Conservation (phyloP, 805 yeast species). For the Starmerella ratchasimensis region DNA sequence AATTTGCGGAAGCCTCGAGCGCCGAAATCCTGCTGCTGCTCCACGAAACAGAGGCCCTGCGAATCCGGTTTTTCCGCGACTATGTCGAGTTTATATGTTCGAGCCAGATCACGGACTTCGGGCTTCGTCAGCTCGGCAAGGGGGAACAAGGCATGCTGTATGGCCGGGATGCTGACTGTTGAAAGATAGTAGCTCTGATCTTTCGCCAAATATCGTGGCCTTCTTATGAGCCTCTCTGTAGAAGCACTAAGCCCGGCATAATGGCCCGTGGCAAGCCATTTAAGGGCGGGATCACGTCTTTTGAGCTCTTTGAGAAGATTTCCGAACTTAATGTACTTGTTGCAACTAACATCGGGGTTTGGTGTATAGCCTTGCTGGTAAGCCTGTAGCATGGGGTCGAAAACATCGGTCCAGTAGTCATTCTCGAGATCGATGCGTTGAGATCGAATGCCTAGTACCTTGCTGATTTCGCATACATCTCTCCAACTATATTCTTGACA, state of each 20-base stretch:
- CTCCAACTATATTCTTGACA: slow-evolving; percentile 86
- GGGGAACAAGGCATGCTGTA: slow-evolving; percentile 54
- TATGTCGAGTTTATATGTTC: slow-evolving; percentile 33
- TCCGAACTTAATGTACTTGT: slow-evolving; percentile 78
- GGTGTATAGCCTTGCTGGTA: slow-evolving; percentile 73
- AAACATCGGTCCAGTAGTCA: slow-evolving; percentile 88
- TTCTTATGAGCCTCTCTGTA: slow-evolving; percentile 17
- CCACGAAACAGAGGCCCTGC: slow-evolving; percentile 87
- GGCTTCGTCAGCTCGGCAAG: slow-evolving; percentile 68
- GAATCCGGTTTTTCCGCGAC: slow-evolving; percentile 81
- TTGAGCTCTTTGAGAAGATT: slow-evolving; percentile 35
- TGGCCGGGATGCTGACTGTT: slow-evolving; percentile 37
- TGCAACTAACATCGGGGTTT: slow-evolving; percentile 87
- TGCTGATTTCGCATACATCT: slow-evolving; percentile 56
- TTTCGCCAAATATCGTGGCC: slow-evolving; percentile 35
- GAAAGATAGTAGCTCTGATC: slow-evolving; percentile 90
- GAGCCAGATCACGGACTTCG: slow-evolving; percentile 56
- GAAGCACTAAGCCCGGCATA: slow-evolving; percentile 23
- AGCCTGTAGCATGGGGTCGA: slow-evolving; percentile 74
- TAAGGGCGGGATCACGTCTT: slow-evolving; percentile 12
- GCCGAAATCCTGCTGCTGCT: slow-evolving; percentile 31
- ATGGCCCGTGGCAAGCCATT: slow-evolving; percentile 80
- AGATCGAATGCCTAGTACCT: slow-evolving; percentile 49
- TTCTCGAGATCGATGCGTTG: slow-evolving; percentile 70
- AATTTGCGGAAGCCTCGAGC: slow-evolving; percentile 50